Evolutionary conservation across 2,329 filamentous ascomycete genomes (phyloP).

Genomic region (Ceratocystiopsis minuta): DNA sequence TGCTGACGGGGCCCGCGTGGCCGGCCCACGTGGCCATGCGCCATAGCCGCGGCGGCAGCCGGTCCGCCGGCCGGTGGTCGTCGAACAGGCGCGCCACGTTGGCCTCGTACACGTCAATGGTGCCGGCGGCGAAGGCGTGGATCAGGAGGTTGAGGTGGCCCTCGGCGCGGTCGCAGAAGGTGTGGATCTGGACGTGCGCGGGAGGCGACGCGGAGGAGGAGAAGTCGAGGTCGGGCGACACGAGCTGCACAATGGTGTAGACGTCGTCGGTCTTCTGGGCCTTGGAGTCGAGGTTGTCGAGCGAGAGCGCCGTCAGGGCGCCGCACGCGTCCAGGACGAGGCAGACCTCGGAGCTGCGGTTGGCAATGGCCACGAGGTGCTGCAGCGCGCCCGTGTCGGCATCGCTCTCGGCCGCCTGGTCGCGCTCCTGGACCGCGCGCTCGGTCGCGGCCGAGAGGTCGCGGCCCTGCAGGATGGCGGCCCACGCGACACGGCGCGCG

Average conservation of each 20-base stretch:
- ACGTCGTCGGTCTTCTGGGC: conserved; percentile 46
- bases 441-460: conserved; percentile 67
- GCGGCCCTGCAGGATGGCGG: conserved; percentile 66
- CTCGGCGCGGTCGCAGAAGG: conserved; percentile 48
- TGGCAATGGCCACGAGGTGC: conserved; percentile 71
- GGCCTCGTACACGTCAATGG: conserved; percentile 64
- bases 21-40: conserved; percentile 62
- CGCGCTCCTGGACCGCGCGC: conserved; percentile 45
- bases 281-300: conserved; percentile 70
- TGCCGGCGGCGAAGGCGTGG: conserved; percentile 64
- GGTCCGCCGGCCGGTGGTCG: conserved; percentile 39
- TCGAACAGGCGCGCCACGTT: conserved; percentile 69
- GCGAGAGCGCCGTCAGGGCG: conserved; percentile 77
- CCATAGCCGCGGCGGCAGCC: conserved; percentile 39
- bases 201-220: conserved; percentile 12
- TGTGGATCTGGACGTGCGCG: conserved; percentile 48
- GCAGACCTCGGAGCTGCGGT: conserved; percentile 71
- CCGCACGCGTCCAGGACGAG: conserved; percentile 70
- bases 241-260: conserved; percentile 74
- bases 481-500: conserved; percentile 31
- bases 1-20: conserved; percentile 63
- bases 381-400: conserved; percentile 57
- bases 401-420: conserved; percentile 27
- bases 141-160: conserved; percentile 55
- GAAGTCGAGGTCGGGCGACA: conserved; percentile 34